Evolutionary conservation across 805 yeast species (phyloP), one percentile per base, ranked within the genome.

Genomic region (Cyberlindnera petersonii): DNA sequence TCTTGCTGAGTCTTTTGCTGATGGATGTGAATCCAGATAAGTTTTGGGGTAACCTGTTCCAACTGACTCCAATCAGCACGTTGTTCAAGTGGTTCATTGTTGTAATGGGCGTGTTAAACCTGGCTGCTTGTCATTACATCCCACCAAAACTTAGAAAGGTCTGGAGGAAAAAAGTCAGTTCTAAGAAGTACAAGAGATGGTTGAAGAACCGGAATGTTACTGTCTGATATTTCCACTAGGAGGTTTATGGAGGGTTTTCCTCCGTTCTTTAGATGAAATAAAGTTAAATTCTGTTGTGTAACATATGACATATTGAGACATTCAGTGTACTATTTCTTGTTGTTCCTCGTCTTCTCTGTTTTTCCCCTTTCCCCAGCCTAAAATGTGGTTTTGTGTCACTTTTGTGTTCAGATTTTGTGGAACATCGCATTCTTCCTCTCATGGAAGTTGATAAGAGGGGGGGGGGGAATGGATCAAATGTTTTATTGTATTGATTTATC

Each of bases 21-120:
- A 81, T 89, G 77, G 49, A 59, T 18, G 62, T 79, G 5, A 63
- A 72, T 34, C 71, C 76, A 4, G 66, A 69, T 10, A 66, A 80
- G 1, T 59, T 68, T 58, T 56, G 82, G 45, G 95, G 91, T 1
- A 58, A 68, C 3, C 63, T 86, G 45, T 80, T 93, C 77, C 93
- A 88, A 53, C 64, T 93, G 50, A 84, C 96, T 0, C 61, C 69
- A 40, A 68, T 83, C 23, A 66, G 85, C 0, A 32, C 42, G 3
- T 46, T 58, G 6, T 78, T 82, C 57, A 80, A 79, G 49, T 30
- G 63, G 15, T 52, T 69, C n/a, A 68, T 87, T n/a, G 28, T 76
- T 11, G 26, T 65, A 0, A 52, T 70, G 24, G 75, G 79, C 0
- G 40, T 60, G 0, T 31, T 69, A 15, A 86, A 87, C 55, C 73